phyloP scores from a whole-genome alignment of 129 eudicot species.

The Cynara cardunculus region DNA sequence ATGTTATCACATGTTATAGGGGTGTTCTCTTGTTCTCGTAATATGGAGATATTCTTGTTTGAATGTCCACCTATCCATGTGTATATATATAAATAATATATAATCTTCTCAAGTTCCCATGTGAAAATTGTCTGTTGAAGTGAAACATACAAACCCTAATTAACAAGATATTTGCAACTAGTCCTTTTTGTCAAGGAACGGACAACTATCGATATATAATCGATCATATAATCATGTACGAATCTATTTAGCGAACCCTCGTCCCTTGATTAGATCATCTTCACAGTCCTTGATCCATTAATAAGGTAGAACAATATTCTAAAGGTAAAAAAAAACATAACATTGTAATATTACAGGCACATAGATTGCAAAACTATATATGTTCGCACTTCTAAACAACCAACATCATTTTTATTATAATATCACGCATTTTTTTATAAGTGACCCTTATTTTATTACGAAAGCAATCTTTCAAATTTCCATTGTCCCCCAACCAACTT shows the following conservation, averaged over 20 bases:
- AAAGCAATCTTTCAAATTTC: slow-evolving; percentile 2
- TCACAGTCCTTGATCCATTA: background rate
- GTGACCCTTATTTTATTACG: background rate
- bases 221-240: too few relatives aligned
- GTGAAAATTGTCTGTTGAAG: background rate
- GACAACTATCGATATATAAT: background rate
- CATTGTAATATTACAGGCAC: background rate
- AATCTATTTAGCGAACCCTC: too few relatives aligned
- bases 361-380: background rate
- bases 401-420: background rate
- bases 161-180: background rate
- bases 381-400: background rate
- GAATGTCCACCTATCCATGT: too few relatives aligned
- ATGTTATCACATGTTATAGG: too few relatives aligned
- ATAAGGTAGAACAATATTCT: background rate
- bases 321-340: background rate
- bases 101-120: slow-evolving; percentile 12
- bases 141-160: background rate
- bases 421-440: too few relatives aligned
- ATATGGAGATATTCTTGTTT: too few relatives aligned
- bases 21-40: too few relatives aligned
- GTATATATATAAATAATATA: too few relatives aligned
- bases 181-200: background rate
- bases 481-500: slow-evolving; percentile 25
- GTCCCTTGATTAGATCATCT: too few relatives aligned